Percentiles rank a stretch among this genome's conserved stretches.
These are phyloP conservation scores for Microsporum audouinii DNA, from an alignment of 2,329 filamentous ascomycete genomes.

Conservation along the genomic window DNA sequence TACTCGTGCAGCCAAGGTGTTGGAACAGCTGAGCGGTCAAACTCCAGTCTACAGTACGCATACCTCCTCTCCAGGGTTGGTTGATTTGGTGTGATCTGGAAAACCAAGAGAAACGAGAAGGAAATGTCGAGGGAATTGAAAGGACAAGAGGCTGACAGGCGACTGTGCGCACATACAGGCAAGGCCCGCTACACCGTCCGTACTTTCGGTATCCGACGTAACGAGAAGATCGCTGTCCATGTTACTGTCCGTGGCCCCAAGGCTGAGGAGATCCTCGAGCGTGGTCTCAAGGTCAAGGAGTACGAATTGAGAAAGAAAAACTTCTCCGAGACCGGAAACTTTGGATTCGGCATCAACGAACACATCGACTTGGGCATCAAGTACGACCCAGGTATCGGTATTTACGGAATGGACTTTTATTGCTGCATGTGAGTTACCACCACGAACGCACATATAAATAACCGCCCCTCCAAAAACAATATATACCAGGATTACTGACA, in stretches of 20 bases:
- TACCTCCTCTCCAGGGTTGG: not conserved
- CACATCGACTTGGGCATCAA: conserved; percentile 99
- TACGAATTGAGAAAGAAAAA: conserved; percentile 99
- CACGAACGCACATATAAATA: not conserved
- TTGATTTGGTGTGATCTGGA: not conserved
- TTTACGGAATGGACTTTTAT: conserved; percentile 99
- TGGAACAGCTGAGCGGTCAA: conserved; percentile 98
- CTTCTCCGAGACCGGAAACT: conserved; percentile 99
- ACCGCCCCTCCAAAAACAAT: not conserved
- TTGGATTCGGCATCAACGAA: conserved; percentile 99
- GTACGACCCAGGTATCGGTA: conserved; percentile 96
- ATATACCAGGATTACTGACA: not conserved
- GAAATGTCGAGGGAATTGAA: not conserved
- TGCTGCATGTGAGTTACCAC: conserved; percentile 71
- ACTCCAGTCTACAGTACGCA: conserved; percentile 92
- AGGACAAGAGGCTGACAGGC: conserved; percentile 13
- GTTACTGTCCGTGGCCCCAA: conserved; percentile 98
- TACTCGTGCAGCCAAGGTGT: conserved; percentile 98
- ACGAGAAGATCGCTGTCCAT: conserved; percentile 99
- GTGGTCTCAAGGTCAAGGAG: conserved; percentile 99
- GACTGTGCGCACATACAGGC: conserved; percentile 43
- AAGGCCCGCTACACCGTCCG: conserved; percentile 99
- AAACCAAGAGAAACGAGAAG: not conserved
- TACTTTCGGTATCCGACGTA: conserved; percentile 99
- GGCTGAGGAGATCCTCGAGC: conserved; percentile 99